Conservation (phyloP, 495 filamentous ascomycete genomes). For the Sporormia fimetaria region DNA sequence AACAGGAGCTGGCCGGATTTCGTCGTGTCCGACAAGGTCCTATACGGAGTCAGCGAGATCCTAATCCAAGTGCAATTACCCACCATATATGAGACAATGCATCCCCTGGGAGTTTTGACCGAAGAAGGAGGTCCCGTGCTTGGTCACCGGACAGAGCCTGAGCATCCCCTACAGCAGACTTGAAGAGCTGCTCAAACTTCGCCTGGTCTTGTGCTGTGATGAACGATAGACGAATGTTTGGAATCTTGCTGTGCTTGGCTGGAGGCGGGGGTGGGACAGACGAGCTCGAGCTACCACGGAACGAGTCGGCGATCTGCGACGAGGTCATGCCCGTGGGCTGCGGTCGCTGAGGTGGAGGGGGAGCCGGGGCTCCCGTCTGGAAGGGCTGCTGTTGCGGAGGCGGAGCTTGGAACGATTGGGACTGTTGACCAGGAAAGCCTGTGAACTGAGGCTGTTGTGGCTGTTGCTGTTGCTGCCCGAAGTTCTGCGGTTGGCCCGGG, state of each 20-base stretch:
- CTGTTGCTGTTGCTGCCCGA: conserved; percentile 35
- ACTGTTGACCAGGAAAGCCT: conserved; percentile 42
- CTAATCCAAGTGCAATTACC: conserved; percentile 8
- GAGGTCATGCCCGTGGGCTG: conserved; percentile 52
- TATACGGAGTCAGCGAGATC: conserved; percentile 28
- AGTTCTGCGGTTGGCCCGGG: conserved; percentile 40
- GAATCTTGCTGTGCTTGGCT: conserved; percentile 56
- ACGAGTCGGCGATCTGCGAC: conserved; percentile 74
- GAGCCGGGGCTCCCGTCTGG: conserved; percentile 34
- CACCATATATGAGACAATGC: conserved; percentile 82
- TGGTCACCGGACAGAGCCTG: conserved; percentile 86
- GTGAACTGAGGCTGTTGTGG: conserved; percentile 47
- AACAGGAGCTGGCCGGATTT: conserved; percentile 94
- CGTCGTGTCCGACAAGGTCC: conserved; percentile 93
- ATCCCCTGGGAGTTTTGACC: conserved; percentile 74
- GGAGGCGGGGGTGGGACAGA: conserved; percentile 42
- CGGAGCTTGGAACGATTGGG: conserved; percentile 36
- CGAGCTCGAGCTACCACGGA: conserved; percentile 41
- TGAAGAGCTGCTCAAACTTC: conserved; percentile 97
- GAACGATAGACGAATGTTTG: conserved; percentile 90
- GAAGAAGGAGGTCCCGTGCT: conserved; percentile 73
- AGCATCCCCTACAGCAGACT: conserved; percentile 79
- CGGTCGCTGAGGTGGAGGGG: conserved; percentile 30
- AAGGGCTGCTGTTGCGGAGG: conserved; percentile 36
- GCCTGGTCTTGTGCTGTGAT: conserved; percentile 92